A percentile compares a stretch with the other conserved stretches of the same genome.
Conservation (phyloP, 1,284 basidiomycete species). For the Ustilago sp. region DNA sequence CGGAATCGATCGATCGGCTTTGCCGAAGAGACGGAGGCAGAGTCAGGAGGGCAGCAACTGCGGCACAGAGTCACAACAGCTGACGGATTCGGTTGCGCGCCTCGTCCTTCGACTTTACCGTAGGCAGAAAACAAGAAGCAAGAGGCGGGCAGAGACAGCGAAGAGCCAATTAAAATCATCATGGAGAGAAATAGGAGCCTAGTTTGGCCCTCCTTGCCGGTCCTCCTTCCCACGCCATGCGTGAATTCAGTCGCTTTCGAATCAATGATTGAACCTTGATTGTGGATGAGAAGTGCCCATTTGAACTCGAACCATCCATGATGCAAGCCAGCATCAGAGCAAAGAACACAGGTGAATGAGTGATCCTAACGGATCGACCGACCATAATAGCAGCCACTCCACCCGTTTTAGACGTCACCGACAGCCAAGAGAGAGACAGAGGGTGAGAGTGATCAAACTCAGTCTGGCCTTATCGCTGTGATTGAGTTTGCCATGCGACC, state of each 20-base stretch:
- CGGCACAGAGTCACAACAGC: neutral
- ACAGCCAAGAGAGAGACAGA: neutral
- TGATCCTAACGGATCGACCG: neutral
- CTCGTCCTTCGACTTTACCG: neutral
- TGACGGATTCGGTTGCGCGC: constrained; percentile 1
- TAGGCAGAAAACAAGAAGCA: neutral
- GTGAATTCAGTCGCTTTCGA: neutral
- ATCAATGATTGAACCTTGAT: neutral
- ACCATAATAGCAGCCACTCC: neutral
- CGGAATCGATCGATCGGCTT: constrained; percentile 1
- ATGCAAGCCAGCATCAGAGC: neutral
- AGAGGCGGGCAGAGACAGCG: neutral
- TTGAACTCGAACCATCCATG: neutral
- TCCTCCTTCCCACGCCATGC: neutral
- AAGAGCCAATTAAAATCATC: neutral
- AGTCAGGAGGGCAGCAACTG: neutral
- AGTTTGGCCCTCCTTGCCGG: neutral
- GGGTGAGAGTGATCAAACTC: neutral
- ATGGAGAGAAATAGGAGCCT: neutral
- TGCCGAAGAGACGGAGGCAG: neutral
- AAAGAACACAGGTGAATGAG: neutral
- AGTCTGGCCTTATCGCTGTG: neutral
- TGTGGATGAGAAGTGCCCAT: neutral
- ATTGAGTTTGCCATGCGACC: neutral
- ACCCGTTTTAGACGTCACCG: neutral